Percentiles rank a stretch among this genome's conserved stretches.
These are phyloP conservation scores for Gyromitra esculenta DNA, from an alignment of 2,329 filamentous ascomycete species.

Conservation along the genomic window DNA sequence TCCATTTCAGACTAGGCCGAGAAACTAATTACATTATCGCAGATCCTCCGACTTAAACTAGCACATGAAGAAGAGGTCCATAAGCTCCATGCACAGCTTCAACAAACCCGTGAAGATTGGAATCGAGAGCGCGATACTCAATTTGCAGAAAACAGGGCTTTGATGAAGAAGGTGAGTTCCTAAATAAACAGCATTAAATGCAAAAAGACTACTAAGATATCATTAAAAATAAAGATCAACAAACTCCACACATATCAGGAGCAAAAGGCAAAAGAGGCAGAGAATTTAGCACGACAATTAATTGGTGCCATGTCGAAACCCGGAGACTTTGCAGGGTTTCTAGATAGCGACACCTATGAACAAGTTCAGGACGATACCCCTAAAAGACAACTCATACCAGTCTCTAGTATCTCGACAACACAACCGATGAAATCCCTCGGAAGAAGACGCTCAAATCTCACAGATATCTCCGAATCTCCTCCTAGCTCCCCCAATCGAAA, in stretches of 20 bases:
- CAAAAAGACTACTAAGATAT: slow-evolving; percentile 46
- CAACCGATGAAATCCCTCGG: slow-evolving; percentile 20
- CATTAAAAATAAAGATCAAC: slow-evolving; percentile 53
- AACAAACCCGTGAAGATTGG: slow-evolving; percentile 38
- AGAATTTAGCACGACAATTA: slow-evolving; percentile 47
- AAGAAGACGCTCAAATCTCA: slow-evolving; percentile 39
- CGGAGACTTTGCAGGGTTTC: slow-evolving; percentile 44
- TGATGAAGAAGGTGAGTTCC: slow-evolving; percentile 40
- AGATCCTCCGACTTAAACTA: slow-evolving; percentile 38
- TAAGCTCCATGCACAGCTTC: slow-evolving; percentile 34
- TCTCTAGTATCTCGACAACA: slow-evolving; percentile 17
- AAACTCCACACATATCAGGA: slow-evolving; percentile 61
- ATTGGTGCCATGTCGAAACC: slow-evolving; percentile 51
- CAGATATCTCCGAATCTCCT: slow-evolving; percentile 39
- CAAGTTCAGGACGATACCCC: slow-evolving; percentile 9
- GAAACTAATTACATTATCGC: slow-evolving; percentile 9
- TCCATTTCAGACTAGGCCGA: background rate
- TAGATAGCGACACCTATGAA: slow-evolving; percentile 32
- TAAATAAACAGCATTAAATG: background rate
- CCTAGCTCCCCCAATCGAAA: slow-evolving; percentile 28
- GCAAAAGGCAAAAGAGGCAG: slow-evolving; percentile 51
- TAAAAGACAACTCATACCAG: slow-evolving; percentile 14
- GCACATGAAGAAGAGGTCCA: slow-evolving; percentile 42
- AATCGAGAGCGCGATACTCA: slow-evolving; percentile 37
- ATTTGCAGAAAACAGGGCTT: slow-evolving; percentile 40